Conservation (phyloP, 23 red algal genomes). For the Gracilaria domingensis region DNA sequence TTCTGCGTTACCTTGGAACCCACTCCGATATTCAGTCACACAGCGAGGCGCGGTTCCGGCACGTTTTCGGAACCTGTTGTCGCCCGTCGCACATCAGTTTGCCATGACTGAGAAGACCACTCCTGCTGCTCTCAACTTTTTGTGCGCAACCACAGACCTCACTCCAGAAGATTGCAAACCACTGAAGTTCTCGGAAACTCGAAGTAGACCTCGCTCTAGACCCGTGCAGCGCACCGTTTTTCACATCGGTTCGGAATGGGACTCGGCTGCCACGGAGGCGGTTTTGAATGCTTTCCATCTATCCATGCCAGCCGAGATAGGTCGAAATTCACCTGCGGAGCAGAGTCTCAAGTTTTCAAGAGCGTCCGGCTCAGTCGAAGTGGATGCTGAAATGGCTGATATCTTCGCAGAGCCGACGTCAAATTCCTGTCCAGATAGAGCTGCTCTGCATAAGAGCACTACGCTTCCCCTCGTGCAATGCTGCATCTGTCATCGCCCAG, state of each 20-base stretch:
- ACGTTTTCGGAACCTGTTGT: neutral
- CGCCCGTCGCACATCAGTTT: neutral
- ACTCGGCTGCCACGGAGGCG: neutral
- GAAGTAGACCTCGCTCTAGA: neutral
- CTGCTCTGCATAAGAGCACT: neutral
- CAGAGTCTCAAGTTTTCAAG: slow-evolving; percentile 7
- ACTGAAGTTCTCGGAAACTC: neutral
- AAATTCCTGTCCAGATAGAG: neutral
- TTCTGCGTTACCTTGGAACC: neutral
- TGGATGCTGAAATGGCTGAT: slow-evolving; percentile 26
- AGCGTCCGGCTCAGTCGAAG: slow-evolving; percentile 18
- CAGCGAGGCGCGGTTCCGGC: neutral
- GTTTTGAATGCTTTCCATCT: slow-evolving; percentile 20
- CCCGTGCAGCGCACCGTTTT: slow-evolving; percentile 22
- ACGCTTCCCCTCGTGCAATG: slow-evolving; percentile 6
- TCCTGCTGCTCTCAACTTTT: neutral
- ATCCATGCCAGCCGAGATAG: neutral
- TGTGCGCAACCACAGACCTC: slow-evolving; percentile 9
- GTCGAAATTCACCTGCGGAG: neutral
- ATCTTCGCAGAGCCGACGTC: slow-evolving; percentile 17
- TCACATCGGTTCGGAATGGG: slow-evolving; percentile 20
- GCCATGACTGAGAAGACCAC: slow-evolving; percentile 1
- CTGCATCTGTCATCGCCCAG: neutral
- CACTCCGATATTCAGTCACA: neutral
- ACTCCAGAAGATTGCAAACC: slow-evolving; percentile 15